Conservation (phyloP, 1,284 basidiomycete genomes). For the Chalciporus piperatoides region DNA sequence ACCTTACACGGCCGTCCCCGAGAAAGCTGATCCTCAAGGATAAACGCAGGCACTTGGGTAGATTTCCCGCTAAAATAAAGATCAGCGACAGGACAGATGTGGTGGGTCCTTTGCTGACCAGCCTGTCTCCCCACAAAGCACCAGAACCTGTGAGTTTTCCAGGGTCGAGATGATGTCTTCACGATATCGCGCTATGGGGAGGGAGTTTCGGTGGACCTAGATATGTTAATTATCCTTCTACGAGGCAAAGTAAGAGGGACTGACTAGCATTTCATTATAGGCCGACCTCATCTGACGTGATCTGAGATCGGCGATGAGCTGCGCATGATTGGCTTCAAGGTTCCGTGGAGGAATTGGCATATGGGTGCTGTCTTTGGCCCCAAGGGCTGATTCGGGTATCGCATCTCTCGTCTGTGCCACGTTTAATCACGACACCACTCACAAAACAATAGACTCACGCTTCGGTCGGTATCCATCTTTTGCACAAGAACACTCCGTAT, state of each 20-base stretch:
- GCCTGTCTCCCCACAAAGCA: slow-evolving; percentile 96
- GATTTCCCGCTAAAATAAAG: slow-evolving; percentile 79
- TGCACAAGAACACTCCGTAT: slow-evolving; percentile 59
- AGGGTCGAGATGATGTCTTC: slow-evolving; percentile 72
- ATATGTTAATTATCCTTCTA: slow-evolving; percentile 4
- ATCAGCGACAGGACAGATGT: slow-evolving; percentile 11
- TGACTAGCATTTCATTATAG: slow-evolving; percentile 88
- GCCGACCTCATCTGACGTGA: slow-evolving; percentile 55
- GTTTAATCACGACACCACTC: slow-evolving; percentile 1
- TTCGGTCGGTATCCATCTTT: slow-evolving; percentile 45
- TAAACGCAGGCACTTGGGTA: slow-evolving; percentile 94
- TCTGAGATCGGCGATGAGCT: slow-evolving; percentile 58
- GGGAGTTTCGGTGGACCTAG: slow-evolving; percentile 64
- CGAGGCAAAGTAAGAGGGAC: slow-evolving; percentile 27
- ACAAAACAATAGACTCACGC: slow-evolving; percentile 36
- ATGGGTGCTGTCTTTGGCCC: slow-evolving; percentile 17
- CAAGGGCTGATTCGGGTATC: slow-evolving; percentile 28
- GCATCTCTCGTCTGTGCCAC: slow-evolving; percentile 31
- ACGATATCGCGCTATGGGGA: slow-evolving; percentile 90
- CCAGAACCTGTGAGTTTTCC: slow-evolving; percentile 81
- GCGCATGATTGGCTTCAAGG: slow-evolving; percentile 38
- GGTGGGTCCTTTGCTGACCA: slow-evolving; percentile 50
- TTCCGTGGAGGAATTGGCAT: slow-evolving; percentile 18
- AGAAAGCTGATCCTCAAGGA: slow-evolving; percentile 87
- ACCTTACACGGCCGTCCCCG: slow-evolving; percentile 87